These are phyloP conservation scores for Aspergillus fischeri DNA, from an alignment of 2,329 filamentous ascomycete species.

Conservation along the genomic window DNA sequence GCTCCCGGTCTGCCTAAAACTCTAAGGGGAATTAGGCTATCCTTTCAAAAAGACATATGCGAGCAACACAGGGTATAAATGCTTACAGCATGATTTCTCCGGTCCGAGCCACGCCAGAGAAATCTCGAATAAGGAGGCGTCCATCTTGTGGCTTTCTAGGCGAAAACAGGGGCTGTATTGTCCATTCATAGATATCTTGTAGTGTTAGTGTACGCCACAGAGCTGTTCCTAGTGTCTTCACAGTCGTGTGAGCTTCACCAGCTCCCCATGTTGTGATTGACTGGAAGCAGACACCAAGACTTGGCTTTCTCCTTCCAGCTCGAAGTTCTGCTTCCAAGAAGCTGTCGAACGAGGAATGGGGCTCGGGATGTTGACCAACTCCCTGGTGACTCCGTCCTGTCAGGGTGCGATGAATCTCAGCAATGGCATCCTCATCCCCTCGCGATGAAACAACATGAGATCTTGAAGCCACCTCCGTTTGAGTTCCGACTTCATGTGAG, in stretches of 20 bases:
- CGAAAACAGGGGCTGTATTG: conserved; percentile 46
- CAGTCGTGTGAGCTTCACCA: conserved; percentile 58
- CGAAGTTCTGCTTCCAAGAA: conserved; percentile 70
- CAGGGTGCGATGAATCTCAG: conserved; percentile 28
- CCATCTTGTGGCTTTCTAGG: conserved; percentile 43
- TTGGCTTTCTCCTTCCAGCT: conserved; percentile 59
- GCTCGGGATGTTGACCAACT: conserved; percentile 23
- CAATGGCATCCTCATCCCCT: conserved; percentile 28
- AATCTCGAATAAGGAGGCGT: conserved; percentile 57
- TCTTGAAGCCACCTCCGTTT: conserved; percentile 8
- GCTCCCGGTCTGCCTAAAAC: conserved; percentile 65
- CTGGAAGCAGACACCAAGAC: conserved; percentile 69
- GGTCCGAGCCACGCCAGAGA: conserved; percentile 60
- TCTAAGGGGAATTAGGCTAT: conserved; percentile 2
- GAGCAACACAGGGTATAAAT: background rate
- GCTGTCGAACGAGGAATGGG: conserved; percentile 60
- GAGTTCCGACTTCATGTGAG: conserved; percentile 13
- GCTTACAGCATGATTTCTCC: conserved; percentile 61
- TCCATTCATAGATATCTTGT: conserved; percentile 58
- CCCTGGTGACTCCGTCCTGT: conserved; percentile 17
- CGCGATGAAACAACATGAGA: conserved; percentile 26
- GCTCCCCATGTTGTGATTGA: conserved; percentile 67
- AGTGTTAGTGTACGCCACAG: conserved; percentile 72
- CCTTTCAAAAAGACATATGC: background rate
- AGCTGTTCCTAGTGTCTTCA: conserved; percentile 65